Evolutionary conservation across 768 basidiomycete species (phyloP).

Genomic region (Podaxis sp.): DNA sequence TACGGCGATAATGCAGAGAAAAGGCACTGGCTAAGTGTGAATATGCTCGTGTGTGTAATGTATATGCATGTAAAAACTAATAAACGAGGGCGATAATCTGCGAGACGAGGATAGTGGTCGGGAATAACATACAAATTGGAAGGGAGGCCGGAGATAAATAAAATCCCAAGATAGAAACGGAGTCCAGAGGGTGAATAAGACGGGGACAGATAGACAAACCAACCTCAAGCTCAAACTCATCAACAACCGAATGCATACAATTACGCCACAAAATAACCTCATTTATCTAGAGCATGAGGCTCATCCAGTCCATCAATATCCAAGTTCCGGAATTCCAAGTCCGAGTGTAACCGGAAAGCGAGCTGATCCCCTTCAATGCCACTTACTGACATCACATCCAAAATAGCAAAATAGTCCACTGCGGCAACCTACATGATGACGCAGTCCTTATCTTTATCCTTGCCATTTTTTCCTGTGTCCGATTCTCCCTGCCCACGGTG

Average conservation of each 20-base stretch:
- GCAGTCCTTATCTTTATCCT: constrained; percentile 80
- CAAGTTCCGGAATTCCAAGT: neutral
- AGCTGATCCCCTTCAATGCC: neutral
- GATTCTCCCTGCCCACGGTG: constrained; percentile 49
- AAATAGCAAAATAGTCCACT: neutral
- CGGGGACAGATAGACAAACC: neutral
- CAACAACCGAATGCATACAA: neutral
- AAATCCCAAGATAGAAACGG: constrained; percentile 2
- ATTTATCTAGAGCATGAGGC: neutral
- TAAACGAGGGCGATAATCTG: constrained; percentile 2
- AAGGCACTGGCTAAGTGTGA: neutral
- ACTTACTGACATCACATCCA: neutral
- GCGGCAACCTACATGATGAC: constrained; percentile 67
- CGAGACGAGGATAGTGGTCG: neutral
- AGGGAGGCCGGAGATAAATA: constrained; percentile 5
- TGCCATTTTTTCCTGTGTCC: constrained; percentile 31
- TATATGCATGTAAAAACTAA: neutral
- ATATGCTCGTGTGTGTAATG: neutral
- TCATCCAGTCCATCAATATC: neutral
- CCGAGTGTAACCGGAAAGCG: constrained; percentile 4
- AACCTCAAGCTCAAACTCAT: neutral
- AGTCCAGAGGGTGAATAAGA: constrained; percentile 4
- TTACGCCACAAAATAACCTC: neutral
- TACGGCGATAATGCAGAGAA: neutral
- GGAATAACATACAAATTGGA: constrained; percentile 13